Percentiles rank a stretch among this genome's conserved stretches.
phyloP scores from a whole-genome alignment of 2,329 filamentous ascomycete genomes.

The Talaromyces sp. region DNA sequence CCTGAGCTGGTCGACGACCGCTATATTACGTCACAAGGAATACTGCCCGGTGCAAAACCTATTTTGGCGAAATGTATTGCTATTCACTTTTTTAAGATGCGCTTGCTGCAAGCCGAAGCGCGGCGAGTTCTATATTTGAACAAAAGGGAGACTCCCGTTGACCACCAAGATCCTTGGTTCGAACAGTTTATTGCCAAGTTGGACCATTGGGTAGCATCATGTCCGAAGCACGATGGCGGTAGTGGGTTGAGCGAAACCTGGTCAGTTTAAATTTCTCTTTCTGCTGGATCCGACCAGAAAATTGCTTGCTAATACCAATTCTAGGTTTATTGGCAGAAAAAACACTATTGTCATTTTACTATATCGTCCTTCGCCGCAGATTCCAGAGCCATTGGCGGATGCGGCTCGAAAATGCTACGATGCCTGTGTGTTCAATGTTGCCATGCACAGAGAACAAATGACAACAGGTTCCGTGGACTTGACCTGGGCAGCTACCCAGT shows the following conservation, averaged over 20 bases:
- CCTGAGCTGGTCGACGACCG: constrained; percentile 78
- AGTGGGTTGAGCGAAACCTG: constrained; percentile 72
- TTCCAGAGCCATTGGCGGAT: constrained; percentile 74
- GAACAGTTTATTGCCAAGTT: constrained; percentile 71
- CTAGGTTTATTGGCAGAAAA: constrained; percentile 61
- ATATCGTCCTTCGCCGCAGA: constrained; percentile 85
- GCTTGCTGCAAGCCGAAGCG: constrained; percentile 81
- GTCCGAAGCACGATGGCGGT: constrained; percentile 65
- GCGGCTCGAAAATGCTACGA: constrained; percentile 80
- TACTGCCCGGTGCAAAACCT: constrained; percentile 61
- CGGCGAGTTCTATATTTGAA: constrained; percentile 78
- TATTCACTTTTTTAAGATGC: constrained; percentile 92
- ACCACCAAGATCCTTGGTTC: constrained; percentile 86
- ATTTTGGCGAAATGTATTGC: constrained; percentile 82
- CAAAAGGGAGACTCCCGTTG: constrained; percentile 68
- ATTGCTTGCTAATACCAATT: neutral
- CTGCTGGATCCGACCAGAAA: neutral
- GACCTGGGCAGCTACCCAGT: constrained; percentile 89
- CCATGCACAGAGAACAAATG: constrained; percentile 74
- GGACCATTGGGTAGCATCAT: constrained; percentile 70
- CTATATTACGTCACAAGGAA: constrained; percentile 72
- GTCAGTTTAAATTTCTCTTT: constrained; percentile 45
- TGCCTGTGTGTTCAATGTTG: constrained; percentile 74
- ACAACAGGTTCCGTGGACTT: constrained; percentile 70
- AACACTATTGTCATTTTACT: constrained; percentile 87